Conservation (phyloP, 495 filamentous ascomycete genomes). For the Peziza echinospora region DNA sequence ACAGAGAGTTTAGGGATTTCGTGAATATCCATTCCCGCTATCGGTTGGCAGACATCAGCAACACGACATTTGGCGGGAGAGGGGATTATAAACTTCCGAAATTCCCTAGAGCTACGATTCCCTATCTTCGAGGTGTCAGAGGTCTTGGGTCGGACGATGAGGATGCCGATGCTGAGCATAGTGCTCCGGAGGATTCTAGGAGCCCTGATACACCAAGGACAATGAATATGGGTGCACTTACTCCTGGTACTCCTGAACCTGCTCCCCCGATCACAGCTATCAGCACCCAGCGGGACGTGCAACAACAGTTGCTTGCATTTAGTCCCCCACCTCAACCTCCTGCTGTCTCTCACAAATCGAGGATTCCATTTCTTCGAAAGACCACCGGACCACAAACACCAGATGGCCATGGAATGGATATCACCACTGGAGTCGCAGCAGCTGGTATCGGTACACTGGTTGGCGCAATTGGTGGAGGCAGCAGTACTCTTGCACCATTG, state of each 20-base stretch:
- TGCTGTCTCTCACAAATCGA: slow-evolving; percentile 24
- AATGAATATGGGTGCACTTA: neutral
- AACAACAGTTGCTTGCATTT: slow-evolving; percentile 18
- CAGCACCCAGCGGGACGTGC: too few relatives aligned
- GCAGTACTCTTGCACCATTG: slow-evolving; percentile 9
- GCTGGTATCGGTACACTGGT: slow-evolving; percentile 24
- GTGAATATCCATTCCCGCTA: slow-evolving; percentile 84
- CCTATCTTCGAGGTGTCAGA: slow-evolving; percentile 63
- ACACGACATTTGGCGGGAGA: slow-evolving; percentile 26
- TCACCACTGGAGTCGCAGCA: slow-evolving; percentile 19
- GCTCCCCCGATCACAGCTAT: neutral
- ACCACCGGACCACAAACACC: slow-evolving; percentile 43
- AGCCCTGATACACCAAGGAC: slow-evolving; percentile 33
- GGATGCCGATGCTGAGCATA: slow-evolving; percentile 40
- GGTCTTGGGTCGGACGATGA: slow-evolving; percentile 69
- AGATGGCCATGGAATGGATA: slow-evolving; percentile 28
- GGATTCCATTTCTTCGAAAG: slow-evolving; percentile 25
- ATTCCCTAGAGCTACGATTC: slow-evolving; percentile 80
- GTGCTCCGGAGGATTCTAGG: slow-evolving; percentile 27
- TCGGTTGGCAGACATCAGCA: slow-evolving; percentile 57
- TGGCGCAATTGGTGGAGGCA: slow-evolving; percentile 22
- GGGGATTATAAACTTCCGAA: slow-evolving; percentile 43
- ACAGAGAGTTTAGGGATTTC: slow-evolving; percentile 70
- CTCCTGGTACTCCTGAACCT: neutral
- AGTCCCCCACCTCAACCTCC: slow-evolving; percentile 21